Conservation (phyloP, 2,329 filamentous ascomycete species). For the Pyricularia pennisetigena region DNA sequence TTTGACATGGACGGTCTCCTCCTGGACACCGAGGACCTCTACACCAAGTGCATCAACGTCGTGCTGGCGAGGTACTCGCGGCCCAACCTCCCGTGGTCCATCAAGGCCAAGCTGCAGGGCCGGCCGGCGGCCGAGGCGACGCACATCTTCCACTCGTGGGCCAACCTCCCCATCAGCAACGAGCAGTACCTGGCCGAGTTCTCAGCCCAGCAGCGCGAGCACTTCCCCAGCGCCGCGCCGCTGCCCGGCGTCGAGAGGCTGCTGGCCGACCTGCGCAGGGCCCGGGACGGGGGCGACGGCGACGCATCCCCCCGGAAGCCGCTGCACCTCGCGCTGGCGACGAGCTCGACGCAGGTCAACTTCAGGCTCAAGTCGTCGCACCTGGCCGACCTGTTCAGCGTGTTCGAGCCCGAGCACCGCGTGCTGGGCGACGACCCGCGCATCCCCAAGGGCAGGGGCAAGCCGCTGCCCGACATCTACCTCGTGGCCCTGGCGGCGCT, state of each 20-base stretch:
- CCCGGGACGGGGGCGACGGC: constrained; percentile 16
- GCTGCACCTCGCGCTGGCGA: constrained; percentile 79
- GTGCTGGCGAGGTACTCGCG: constrained; percentile 68
- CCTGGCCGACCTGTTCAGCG: constrained; percentile 45
- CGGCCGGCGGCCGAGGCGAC: constrained; percentile 44
- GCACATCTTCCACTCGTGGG: constrained; percentile 63
- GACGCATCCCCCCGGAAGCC: constrained; percentile 31
- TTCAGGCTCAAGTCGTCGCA: constrained; percentile 68
- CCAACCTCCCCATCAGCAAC: constrained; percentile 65
- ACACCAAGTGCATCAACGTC: constrained; percentile 74
- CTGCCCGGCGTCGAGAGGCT: constrained; percentile 69
- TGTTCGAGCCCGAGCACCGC: constrained; percentile 60
- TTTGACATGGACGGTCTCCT: constrained; percentile 99
- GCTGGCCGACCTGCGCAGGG: constrained; percentile 47
- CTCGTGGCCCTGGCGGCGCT: constrained; percentile 75
- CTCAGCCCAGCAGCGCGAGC: constrained; percentile 52
- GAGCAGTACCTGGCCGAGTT: constrained; percentile 57
- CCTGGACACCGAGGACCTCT: constrained; percentile 85
- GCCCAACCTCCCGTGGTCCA: constrained; percentile 74
- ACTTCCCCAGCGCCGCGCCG: constrained; percentile 67
- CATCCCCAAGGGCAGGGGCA: constrained; percentile 72
- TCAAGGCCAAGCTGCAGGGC: constrained; percentile 77
- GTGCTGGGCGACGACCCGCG: constrained; percentile 80
- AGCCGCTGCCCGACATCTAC: constrained; percentile 93
- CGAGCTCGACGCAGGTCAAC: constrained; percentile 62